These are phyloP conservation scores for Diaporthe batatas DNA, from an alignment of 2,329 filamentous ascomycete species.

Conservation along the genomic window DNA sequence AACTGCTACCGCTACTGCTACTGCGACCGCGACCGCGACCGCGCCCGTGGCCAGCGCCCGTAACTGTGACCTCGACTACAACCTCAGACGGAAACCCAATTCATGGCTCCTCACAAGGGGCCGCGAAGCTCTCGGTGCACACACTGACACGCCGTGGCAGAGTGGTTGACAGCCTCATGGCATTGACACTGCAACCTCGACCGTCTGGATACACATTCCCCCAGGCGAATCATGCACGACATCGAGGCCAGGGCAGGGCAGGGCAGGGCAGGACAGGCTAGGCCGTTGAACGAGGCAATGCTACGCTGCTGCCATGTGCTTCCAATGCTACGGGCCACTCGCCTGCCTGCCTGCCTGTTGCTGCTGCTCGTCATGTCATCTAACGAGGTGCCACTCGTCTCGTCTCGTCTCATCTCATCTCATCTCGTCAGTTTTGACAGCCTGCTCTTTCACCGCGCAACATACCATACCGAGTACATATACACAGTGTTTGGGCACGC, in stretches of 20 bases:
- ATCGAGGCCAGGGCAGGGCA: constrained; percentile 16
- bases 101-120: neutral
- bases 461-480: neutral
- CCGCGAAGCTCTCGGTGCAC: neutral
- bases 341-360: no score
- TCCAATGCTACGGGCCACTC: constrained; percentile 23
- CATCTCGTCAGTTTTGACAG: constrained; percentile 25
- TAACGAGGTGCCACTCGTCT: constrained; percentile 24
- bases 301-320: constrained; percentile 34
- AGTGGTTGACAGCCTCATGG: constrained; percentile 1
- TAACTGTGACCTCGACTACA: neutral
- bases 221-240: constrained; percentile 34
- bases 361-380: constrained; percentile 31
- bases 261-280: neutral
- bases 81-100: constrained; percentile 12
- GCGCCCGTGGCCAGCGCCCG: neutral
- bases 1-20: neutral
- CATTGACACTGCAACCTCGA: constrained; percentile 32
- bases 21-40: neutral
- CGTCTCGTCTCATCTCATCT: constrained; percentile 31
- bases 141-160: neutral
- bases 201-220: constrained; percentile 4
- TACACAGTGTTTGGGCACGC: neutral
- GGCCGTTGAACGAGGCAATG: constrained; percentile 14
- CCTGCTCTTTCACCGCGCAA: neutral